phyloP scores from a whole-genome alignment of 1,139 yeast genomes.

The Pichia sp. region DNA sequence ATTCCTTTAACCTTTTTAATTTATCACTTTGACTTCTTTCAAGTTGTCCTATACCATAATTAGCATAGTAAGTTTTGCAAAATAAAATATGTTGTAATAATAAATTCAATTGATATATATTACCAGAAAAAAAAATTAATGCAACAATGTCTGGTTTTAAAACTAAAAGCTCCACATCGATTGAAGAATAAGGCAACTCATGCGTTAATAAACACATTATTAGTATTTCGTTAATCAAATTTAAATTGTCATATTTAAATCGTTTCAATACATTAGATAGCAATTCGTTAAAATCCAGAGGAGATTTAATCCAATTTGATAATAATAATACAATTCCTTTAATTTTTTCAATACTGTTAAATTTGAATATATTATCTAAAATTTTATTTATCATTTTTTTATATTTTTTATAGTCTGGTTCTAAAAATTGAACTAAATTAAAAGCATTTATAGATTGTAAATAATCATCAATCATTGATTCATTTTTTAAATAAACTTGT shows the following conservation, averaged over 20 bases:
- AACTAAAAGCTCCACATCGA: constrained; percentile 29
- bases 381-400: background rate
- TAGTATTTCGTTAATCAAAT: constrained; percentile 1
- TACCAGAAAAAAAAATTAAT: constrained; percentile 33
- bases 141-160: constrained; percentile 38
- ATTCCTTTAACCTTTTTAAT: constrained; percentile 28
- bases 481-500: background rate
- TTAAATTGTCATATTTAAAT: background rate
- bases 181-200: constrained; percentile 17
- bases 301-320: constrained; percentile 3
- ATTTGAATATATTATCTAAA: background rate
- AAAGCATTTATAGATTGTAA: background rate
- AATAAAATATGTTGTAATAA: constrained; percentile 44
- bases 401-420: constrained; percentile 6
- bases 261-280: background rate
- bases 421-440: constrained; percentile 1
- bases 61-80: constrained; percentile 33
- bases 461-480: background rate
- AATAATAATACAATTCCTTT: constrained; percentile 1
- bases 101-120: constrained; percentile 42
- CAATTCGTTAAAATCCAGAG: background rate
- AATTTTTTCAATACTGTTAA: constrained; percentile 1
- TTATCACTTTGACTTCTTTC: constrained; percentile 16
- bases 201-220: background rate
- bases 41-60: constrained; percentile 22